phyloP scores from a whole-genome alignment of 1,139 yeast genomes.

The Candida albicans region DNA sequence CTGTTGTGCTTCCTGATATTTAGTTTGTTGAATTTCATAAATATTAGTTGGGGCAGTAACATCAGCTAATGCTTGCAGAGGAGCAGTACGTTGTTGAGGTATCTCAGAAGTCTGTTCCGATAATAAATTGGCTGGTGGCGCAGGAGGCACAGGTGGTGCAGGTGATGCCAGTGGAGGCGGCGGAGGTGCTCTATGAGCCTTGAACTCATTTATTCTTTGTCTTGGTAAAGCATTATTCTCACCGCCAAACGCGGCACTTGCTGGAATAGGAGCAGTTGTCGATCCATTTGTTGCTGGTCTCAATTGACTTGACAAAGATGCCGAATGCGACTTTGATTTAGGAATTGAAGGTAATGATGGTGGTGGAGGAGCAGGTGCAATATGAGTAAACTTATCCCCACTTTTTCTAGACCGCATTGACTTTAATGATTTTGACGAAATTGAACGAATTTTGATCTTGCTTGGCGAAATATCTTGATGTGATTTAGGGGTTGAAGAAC shows the following conservation, averaged over 20 bases:
- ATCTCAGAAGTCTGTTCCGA: slow-evolving; percentile 13
- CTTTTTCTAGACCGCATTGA: slow-evolving; percentile 28
- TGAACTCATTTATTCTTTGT: slow-evolving; percentile 27
- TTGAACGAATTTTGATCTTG: slow-evolving; percentile 27
- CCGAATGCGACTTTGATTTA: slow-evolving; percentile 45
- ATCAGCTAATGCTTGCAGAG: slow-evolving; percentile 17
- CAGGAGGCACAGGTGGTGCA: slow-evolving; percentile 29
- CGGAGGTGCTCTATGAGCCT: slow-evolving; percentile 36
- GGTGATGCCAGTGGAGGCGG: too few relatives aligned
- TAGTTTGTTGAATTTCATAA: slow-evolving; percentile 11
- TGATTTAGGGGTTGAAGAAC: slow-evolving; percentile 6
- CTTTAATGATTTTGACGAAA: slow-evolving; percentile 43
- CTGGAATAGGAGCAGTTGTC: slow-evolving; percentile 43
- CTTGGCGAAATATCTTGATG: slow-evolving; percentile 12
- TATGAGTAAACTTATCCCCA: slow-evolving; percentile 16
- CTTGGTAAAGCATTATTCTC: slow-evolving; percentile 17
- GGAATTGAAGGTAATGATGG: slow-evolving; percentile 31
- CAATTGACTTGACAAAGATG: slow-evolving; percentile 30
- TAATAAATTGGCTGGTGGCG: slow-evolving; percentile 4
- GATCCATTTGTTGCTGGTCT: slow-evolving; percentile 23
- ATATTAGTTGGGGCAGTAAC: slow-evolving; percentile 10
- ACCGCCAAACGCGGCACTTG: slow-evolving; percentile 30
- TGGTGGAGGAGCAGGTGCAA: slow-evolving; percentile 22
- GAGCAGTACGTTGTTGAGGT: slow-evolving; percentile 9
- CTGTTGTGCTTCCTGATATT: slow-evolving; percentile 15